A percentile compares a stretch with the other conserved stretches of the same genome.
These are phyloP conservation scores for Russula ochroleuca DNA, from an alignment of 768 basidiomycete species.

Conservation along the genomic window DNA sequence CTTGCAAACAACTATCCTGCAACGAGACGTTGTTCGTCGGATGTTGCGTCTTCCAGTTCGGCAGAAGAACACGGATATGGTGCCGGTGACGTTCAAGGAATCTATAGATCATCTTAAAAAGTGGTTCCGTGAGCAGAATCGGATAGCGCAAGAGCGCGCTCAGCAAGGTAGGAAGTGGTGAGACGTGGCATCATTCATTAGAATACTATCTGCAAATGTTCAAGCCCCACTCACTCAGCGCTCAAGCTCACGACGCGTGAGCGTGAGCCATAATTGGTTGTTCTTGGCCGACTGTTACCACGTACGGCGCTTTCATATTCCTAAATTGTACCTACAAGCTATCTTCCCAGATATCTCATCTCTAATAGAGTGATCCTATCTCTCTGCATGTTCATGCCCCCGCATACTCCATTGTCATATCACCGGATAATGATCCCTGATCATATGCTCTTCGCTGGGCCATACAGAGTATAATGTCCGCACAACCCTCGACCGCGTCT, in stretches of 20 bases:
- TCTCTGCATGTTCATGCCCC: slow-evolving; percentile 33
- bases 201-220: neutral
- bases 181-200: neutral
- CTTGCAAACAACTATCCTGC: slow-evolving; percentile 47
- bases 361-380: slow-evolving; percentile 41
- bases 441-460: slow-evolving; percentile 24
- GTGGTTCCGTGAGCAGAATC: slow-evolving; percentile 24
- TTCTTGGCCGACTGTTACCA: neutral
- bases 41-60: slow-evolving; percentile 36
- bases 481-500: slow-evolving; percentile 46
- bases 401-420: slow-evolving; percentile 34
- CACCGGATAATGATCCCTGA: slow-evolving; percentile 32
- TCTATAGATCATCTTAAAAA: slow-evolving; percentile 25
- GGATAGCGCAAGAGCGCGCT: slow-evolving; percentile 16
- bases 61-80: slow-evolving; percentile 7
- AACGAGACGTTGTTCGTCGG: slow-evolving; percentile 40
- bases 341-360: slow-evolving; percentile 37
- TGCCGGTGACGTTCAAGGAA: slow-evolving; percentile 25
- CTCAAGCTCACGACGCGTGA: too few relatives aligned
- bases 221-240: slow-evolving; percentile 7
- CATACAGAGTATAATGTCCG: slow-evolving; percentile 38
- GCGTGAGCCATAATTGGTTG: neutral
- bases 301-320: neutral
- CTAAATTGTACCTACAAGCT: slow-evolving; percentile 22
- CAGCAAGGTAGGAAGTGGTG: slow-evolving; percentile 19